Conservation (phyloP, 345 rosid genomes). For the Salix caprea region DNA sequence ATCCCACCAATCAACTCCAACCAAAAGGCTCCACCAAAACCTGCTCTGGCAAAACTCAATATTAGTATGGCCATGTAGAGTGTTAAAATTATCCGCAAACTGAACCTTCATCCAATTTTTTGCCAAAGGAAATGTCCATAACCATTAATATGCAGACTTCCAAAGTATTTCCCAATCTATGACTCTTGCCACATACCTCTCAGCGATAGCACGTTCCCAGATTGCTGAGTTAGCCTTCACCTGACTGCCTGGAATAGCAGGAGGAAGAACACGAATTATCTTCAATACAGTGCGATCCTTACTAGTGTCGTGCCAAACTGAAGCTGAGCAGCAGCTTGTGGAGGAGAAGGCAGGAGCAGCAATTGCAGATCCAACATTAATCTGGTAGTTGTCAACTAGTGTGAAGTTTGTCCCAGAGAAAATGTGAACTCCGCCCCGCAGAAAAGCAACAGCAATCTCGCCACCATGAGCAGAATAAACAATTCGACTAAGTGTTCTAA, state of each 20-base stretch:
- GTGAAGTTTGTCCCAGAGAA: conserved; percentile 93
- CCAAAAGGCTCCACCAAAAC: conserved; percentile 99
- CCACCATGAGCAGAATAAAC: conserved; percentile 99
- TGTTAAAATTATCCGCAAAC: not conserved
- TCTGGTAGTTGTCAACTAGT: conserved; percentile 90
- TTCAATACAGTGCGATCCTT: conserved; percentile 84
- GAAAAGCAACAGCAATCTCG: conserved; percentile 93
- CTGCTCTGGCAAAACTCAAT: conserved; percentile 39
- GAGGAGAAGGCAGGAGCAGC: conserved; percentile 99
- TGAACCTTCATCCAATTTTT: not conserved
- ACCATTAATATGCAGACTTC: not conserved
- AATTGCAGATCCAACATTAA: conserved; percentile 90
- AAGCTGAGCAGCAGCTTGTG: conserved; percentile 98
- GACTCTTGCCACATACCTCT: conserved; percentile 51
- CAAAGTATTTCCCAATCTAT: not conserved
- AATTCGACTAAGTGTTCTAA: conserved; percentile 87
- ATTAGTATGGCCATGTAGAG: conserved; percentile 6
- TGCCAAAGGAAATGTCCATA: not conserved
- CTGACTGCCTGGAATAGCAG: conserved; percentile 79
- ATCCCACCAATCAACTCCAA: conserved; percentile 99
- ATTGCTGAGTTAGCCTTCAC: conserved; percentile 69
- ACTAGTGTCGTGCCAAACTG: conserved; percentile 88
- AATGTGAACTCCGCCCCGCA: conserved; percentile 93
- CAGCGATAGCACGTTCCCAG: conserved; percentile 99
- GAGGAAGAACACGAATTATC: conserved; percentile 94